A percentile compares a stretch with the other conserved stretches of the same genome.
These are phyloP conservation scores for Aciculoconidium aculeatum DNA, from an alignment of 805 yeast species.

Conservation along the genomic window DNA sequence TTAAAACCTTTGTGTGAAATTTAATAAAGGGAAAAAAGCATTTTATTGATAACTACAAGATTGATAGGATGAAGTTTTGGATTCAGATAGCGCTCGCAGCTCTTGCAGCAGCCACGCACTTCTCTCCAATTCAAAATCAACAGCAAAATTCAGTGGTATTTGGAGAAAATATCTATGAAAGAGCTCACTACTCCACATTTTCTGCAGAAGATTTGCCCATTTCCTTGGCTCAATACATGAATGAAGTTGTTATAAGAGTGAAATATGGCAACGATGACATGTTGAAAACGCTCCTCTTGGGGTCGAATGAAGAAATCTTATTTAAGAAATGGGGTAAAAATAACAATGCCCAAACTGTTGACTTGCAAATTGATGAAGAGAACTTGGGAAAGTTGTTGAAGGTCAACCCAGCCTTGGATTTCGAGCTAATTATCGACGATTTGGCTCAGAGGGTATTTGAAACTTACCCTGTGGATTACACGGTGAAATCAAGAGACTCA, in stretches of 20 bases:
- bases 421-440: slow-evolving; percentile 47
- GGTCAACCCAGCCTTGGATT: slow-evolving; percentile 17
- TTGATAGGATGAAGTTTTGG: no score
- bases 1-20: no score
- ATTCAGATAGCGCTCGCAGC: no score
- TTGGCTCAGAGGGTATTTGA: slow-evolving; percentile 52
- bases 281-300: slow-evolving; percentile 15
- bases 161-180: background rate
- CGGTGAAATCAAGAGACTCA: slow-evolving; percentile 11
- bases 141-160: no score
- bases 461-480: slow-evolving; percentile 38
- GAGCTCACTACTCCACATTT: slow-evolving; percentile 27
- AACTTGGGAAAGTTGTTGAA: slow-evolving; percentile 17
- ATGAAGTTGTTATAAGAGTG: slow-evolving; percentile 42
- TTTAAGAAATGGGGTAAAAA: slow-evolving; percentile 46
- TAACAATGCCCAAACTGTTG: slow-evolving; percentile 37
- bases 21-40: no score
- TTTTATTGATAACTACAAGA: no score
- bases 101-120: no score
- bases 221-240: slow-evolving; percentile 34
- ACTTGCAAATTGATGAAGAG: slow-evolving; percentile 28
- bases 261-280: slow-evolving; percentile 17
- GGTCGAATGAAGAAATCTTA: slow-evolving; percentile 6
- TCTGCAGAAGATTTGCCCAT: slow-evolving; percentile 29
- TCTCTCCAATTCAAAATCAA: background rate